Evolutionary conservation across 202 grass and related monocot genomes (phyloP).

Genomic region (Schoenoplectus tabernaemontani): DNA sequence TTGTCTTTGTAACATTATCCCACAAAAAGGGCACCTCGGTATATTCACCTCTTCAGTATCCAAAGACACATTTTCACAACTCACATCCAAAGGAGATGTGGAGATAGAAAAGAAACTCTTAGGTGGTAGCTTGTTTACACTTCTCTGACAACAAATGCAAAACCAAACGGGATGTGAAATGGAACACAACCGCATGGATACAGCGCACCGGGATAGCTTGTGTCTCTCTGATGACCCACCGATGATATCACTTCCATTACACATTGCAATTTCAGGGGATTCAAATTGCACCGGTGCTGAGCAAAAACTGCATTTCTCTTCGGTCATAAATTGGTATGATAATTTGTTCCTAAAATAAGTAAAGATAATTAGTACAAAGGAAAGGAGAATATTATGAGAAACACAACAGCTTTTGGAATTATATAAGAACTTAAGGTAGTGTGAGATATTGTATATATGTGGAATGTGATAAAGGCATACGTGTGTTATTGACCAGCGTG

Average conservation of each 20-base stretch:
- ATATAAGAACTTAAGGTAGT: neutral
- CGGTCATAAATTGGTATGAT: conserved; percentile 23
- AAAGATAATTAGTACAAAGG: neutral
- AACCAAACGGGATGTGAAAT: conserved; percentile 53
- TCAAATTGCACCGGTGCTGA: conserved; percentile 39
- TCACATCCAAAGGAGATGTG: conserved; percentile 22
- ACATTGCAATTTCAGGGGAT: conserved; percentile 43
- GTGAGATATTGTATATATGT: neutral
- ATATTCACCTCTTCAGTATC: neutral
- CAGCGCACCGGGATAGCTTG: conserved; percentile 41
- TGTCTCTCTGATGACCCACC: conserved; percentile 31
- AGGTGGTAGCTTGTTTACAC: conserved; percentile 45
- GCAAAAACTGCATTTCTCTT: conserved; percentile 53
- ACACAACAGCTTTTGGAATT: neutral
- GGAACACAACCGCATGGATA: conserved; percentile 60
- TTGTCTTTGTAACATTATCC: conserved; percentile 56
- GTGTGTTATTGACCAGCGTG: neutral
- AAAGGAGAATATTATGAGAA: neutral
- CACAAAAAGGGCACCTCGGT: conserved; percentile 64
- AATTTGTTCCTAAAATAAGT: conserved; percentile 28
- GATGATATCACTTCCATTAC: conserved; percentile 16
- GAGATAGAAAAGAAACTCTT: conserved; percentile 44
- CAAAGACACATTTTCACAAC: conserved; percentile 17
- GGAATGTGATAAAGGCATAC: neutral
- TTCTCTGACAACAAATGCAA: conserved; percentile 56